Evolutionary conservation across 1,284 basidiomycete species (phyloP), one percentile per base, ranked within the genome.

Genomic region (Earliella scabrosa): DNA sequence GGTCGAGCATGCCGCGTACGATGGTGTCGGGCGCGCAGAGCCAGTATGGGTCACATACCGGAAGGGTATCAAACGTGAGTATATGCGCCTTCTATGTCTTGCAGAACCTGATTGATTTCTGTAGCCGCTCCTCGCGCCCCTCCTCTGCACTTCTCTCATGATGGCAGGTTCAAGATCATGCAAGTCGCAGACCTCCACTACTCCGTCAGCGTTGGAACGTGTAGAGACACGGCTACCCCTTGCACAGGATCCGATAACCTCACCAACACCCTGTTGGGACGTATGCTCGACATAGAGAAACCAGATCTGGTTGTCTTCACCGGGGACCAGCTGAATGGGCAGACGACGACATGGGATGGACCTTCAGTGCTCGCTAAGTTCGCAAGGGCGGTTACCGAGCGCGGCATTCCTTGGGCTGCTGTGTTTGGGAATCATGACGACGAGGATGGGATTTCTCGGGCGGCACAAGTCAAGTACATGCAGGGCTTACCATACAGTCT

Each of bases 401-500:
- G 89, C 23, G 73, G 81, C 44, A 90, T 97, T 29, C 90, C 95
- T 0, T 99, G 95, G 93, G 86, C 92, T 2, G 90, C 88, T 0
- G 83, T 98, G 5, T 93, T 97, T 69, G 93, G 96, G 2, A 98
- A 99, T 67, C 96, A 98, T 69, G 95, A 97, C 66, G 82, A 83
- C 45, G 91, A 95, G 63, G 82, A 87, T 59, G 86, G 86, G 2
- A 74, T 85, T 55, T 68, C 76, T 46, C 81, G 85, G 58, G 82
- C 80, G 68, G 72, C 87, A 14, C 87, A 96, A 68, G 73, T 96
- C 65, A 76, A 79, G 61, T 75, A 91, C 61, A 82, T 97, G 79
- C 83, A 88, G 67, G 82, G 77, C 2, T 76, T 98, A 63, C 96
- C 96, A 0, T 97, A 95, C 68, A 94, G 88, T 52, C 75, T 97